A percentile compares a stretch with the other conserved stretches of the same genome.
phyloP scores from a whole-genome alignment of 495 filamentous ascomycete species.

The Daldinia decipiens region DNA sequence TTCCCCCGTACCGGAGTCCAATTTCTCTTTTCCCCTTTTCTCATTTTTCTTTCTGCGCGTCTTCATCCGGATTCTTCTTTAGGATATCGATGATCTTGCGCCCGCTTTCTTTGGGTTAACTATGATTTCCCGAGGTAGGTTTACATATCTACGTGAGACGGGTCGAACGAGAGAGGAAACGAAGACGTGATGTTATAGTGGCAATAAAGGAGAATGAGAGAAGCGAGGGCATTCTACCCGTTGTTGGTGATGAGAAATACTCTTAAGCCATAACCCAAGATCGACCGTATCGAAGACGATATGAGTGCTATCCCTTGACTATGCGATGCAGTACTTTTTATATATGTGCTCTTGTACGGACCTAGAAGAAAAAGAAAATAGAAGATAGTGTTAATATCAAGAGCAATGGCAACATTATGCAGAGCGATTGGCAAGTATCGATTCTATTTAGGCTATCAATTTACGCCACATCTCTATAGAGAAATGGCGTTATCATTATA shows the following conservation, averaged over 20 bases:
- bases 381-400: neutral
- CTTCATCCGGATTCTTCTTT: constrained; percentile 67
- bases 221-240: neutral
- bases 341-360: neutral
- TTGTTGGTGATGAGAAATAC: neutral
- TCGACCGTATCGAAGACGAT: constrained; percentile 38
- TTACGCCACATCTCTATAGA: neutral
- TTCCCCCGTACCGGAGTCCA: constrained; percentile 60
- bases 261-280: constrained; percentile 11
- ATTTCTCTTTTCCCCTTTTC: too few species aligned
- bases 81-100: constrained; percentile 73
- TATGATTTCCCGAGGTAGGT: neutral
- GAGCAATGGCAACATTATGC: neutral
- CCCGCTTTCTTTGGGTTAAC: constrained; percentile 52
- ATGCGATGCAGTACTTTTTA: neutral
- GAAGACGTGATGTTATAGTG: neutral
- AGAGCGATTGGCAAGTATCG: neutral
- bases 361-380: neutral
- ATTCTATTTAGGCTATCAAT: neutral
- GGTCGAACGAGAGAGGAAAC: neutral
- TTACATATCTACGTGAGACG: too few species aligned
- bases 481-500: neutral
- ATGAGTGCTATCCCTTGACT: constrained; percentile 20
- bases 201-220: neutral
- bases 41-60: constrained; percentile 62